Conservation (phyloP, 2,329 filamentous ascomycete genomes). For the Monosporascus cannonballus region DNA sequence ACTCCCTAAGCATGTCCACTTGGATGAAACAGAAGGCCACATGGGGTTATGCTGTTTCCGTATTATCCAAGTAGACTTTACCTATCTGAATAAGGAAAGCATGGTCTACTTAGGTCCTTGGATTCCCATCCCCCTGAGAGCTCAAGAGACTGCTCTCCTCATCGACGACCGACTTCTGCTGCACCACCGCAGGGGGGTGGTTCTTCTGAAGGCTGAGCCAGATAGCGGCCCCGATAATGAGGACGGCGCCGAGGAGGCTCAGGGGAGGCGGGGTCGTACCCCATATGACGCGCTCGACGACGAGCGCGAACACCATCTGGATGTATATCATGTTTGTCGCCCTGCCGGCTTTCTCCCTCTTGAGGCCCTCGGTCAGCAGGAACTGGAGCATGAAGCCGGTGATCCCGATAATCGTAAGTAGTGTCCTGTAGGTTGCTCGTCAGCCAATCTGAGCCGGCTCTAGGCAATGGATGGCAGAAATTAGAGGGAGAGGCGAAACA, state of each 20-base stretch:
- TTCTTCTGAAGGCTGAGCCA: conserved; percentile 28
- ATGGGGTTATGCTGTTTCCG: no score
- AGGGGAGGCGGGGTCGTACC: not conserved
- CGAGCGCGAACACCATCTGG: conserved; percentile 5
- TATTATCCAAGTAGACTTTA: not conserved
- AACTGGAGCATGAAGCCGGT: conserved; percentile 78
- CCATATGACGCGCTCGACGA: conserved; percentile 4
- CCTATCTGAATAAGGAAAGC: not conserved
- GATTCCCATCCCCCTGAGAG: not conserved
- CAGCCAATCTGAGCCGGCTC: not conserved
- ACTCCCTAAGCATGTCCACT: no score
- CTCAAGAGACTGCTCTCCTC: conserved; percentile 30
- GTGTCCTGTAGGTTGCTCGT: conserved; percentile 30
- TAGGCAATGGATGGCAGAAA: not conserved
- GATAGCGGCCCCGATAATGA: conserved; percentile 34
- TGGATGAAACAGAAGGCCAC: no score
- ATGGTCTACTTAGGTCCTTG: not conserved
- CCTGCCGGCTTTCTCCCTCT: conserved; percentile 54
- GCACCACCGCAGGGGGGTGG: conserved; percentile 13
- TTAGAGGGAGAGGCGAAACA: not conserved
- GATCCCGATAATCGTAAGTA: conserved; percentile 56
- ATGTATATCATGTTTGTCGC: conserved; percentile 30
- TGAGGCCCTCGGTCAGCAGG: conserved; percentile 64
- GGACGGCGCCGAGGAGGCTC: conserved; percentile 8
- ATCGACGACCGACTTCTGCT: conserved; percentile 14